phyloP scores from a whole-genome alignment of 768 basidiomycete genomes.

The Hysterangium stoloniferum region DNA sequence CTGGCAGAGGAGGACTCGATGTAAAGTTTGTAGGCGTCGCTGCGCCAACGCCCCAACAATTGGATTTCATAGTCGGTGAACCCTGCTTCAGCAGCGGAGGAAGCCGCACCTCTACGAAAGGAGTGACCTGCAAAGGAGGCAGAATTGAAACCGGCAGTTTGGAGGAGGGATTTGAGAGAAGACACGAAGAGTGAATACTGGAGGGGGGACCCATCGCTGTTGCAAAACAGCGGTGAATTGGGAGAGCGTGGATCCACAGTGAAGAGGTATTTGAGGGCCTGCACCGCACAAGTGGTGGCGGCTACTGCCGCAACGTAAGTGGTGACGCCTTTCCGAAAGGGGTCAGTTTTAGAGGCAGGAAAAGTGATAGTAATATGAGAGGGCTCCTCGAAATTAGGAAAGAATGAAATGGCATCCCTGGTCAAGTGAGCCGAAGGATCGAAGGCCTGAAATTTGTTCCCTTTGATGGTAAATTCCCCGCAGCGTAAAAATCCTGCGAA shows the following conservation, averaged over 20 bases:
- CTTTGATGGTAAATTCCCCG: constrained; percentile 19
- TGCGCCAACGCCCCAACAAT: constrained; percentile 30
- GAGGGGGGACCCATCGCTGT: constrained; percentile 5
- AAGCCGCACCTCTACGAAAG: constrained; percentile 15
- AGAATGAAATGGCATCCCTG: constrained; percentile 21
- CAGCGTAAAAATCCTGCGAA: constrained; percentile 19
- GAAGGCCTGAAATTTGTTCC: constrained; percentile 10
- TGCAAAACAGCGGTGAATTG: constrained; percentile 11
- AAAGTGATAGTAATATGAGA: constrained; percentile 20
- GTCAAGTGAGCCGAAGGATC: constrained; percentile 18
- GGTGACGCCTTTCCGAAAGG: constrained; percentile 24
- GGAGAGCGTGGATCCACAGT: background rate
- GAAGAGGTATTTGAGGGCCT: constrained; percentile 1
- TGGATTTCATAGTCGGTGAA: constrained; percentile 30
- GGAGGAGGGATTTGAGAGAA: constrained; percentile 4
- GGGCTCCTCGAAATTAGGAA: constrained; percentile 19
- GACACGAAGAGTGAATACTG: no score
- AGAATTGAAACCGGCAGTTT: background rate
- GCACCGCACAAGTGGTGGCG: constrained; percentile 9
- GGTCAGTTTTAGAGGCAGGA: constrained; percentile 31
- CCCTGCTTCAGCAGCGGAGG: constrained; percentile 25
- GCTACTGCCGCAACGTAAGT: constrained; percentile 18
- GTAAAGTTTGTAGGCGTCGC: constrained; percentile 31
- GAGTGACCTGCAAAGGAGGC: constrained; percentile 17
- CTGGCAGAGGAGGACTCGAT: no score